Conservation (phyloP, 768 basidiomycete species). For the Coprinopsis marcescibilis region DNA sequence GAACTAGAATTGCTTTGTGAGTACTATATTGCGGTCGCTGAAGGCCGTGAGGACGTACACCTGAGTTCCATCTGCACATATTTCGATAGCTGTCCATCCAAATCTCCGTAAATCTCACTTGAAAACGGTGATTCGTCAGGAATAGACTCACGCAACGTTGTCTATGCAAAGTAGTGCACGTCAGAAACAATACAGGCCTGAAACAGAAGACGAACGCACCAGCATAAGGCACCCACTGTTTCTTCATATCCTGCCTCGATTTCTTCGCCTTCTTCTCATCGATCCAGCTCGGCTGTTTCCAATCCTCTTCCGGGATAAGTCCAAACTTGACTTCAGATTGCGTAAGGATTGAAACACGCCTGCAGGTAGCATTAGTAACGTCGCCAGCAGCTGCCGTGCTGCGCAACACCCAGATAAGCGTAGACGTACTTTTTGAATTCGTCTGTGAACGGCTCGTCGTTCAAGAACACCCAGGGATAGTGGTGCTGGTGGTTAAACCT, state of each 20-base stretch:
- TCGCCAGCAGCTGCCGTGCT: neutral
- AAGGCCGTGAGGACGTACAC: constrained; percentile 41
- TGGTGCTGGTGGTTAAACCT: constrained; percentile 71
- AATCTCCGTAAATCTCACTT: too few relatives aligned
- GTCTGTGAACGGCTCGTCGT: constrained; percentile 72
- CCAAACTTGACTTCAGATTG: constrained; percentile 61
- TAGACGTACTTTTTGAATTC: constrained; percentile 57
- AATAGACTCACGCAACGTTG: constrained; percentile 64
- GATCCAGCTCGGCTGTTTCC: constrained; percentile 78
- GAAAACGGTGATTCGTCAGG: too few relatives aligned
- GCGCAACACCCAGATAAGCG: neutral
- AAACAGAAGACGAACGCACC: constrained; percentile 27
- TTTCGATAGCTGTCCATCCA: constrained; percentile 62
- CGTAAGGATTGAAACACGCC: constrained; percentile 51
- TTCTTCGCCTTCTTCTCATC: constrained; percentile 61
- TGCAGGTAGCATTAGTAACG: constrained; percentile 13
- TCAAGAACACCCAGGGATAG: constrained; percentile 84
- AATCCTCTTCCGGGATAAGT: constrained; percentile 62
- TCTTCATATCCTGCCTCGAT: constrained; percentile 61
- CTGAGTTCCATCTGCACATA: constrained; percentile 95
- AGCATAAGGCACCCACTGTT: constrained; percentile 55
- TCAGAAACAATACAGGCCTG: neutral
- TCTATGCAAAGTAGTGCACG: constrained; percentile 22
- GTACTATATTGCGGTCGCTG: neutral
- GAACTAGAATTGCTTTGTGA: constrained; percentile 38